phyloP scores from a whole-genome alignment of 495 filamentous ascomycete genomes.

The Apiosordaria backusii region DNA sequence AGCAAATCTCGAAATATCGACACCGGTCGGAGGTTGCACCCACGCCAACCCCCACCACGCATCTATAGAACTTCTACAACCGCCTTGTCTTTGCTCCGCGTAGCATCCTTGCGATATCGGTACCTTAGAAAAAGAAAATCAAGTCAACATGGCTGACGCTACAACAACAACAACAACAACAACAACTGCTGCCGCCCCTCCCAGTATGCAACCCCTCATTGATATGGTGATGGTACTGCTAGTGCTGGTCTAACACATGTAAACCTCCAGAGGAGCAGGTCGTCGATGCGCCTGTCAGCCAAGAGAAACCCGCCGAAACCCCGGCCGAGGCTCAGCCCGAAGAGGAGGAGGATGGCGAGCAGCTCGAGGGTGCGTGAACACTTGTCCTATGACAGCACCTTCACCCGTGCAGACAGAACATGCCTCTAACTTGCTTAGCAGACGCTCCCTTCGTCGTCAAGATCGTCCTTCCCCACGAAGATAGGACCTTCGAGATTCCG shows the following conservation, averaged over 20 bases:
- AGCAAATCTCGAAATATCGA: conserved; percentile 1
- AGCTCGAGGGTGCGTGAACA: conserved; percentile 19
- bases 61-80: background rate
- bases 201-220: conserved; percentile 14
- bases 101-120: conserved; percentile 6
- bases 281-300: conserved; percentile 17
- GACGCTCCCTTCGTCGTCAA: conserved; percentile 63
- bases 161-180: conserved; percentile 11
- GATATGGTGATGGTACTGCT: too few relatives aligned
- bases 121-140: background rate
- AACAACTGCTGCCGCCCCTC: conserved; percentile 10
- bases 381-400: background rate
- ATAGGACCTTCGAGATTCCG: conserved; percentile 77
- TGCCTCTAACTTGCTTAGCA: conserved; percentile 35
- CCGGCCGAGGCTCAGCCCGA: conserved; percentile 11
- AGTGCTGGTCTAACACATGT: conserved; percentile 11
- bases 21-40: background rate
- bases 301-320: conserved; percentile 19
- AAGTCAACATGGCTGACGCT: conserved; percentile 20
- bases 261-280: conserved; percentile 22
- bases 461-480: conserved; percentile 77
- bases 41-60: background rate
- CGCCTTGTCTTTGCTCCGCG: background rate
- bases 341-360: conserved; percentile 27
- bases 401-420: too few relatives aligned